Base-by-base conservation (phyloP, 2,329 filamentous ascomycete genomes). In the Blastomyces gilchristii region DNA sequence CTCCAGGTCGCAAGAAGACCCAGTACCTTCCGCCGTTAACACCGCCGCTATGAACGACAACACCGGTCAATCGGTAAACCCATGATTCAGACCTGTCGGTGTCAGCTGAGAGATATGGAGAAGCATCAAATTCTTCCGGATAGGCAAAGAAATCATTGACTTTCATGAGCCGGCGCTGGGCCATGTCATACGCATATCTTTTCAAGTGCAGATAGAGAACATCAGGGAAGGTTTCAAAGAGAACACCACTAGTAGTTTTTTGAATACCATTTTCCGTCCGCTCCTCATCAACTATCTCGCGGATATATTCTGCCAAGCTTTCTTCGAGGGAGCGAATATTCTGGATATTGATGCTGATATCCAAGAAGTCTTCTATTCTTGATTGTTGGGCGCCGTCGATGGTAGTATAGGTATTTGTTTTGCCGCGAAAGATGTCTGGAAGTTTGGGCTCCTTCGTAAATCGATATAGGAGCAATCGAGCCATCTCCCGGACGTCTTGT, bases 141-240 rank as follows among this genome's bases (percentile, higher is more conserved):
- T 71, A 71, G 59, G 70, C 68, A 41, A 71, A 69, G 60, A 68
- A 62, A 63, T 71, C 69, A 60, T 71, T 71, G 54, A 56, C 43
- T 54, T 62, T 62, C 53, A 47, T 11, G 12, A 62, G 16, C 22
- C 63, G 63, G 63, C 60, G 60, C 63, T 58, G 31, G 25, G 47
- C 3, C 57, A 63, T 41, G 60, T 63, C 41, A 59, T 59, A 59
- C 12, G 57, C 5, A 37, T 31, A 47, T 59, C 57, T 41, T 16
- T 59, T 68, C 18, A 69, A 58, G 43, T 69, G 65, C 12, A 69
- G 60, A 59, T 67, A 67, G 49, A 69, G 53, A 34, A 69, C 67
- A n/a, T 64, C 65, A 22, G 67, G 67, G 47, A 69, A 68, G 39
- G 62, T 68, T 61, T 47, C 61, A 43, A 53, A 37, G 39, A n/a